A percentile compares a stretch with the other conserved stretches of the same genome.
Conservation (phyloP, 2,329 filamentous ascomycete genomes). For the Curvularia verruculosa region DNA sequence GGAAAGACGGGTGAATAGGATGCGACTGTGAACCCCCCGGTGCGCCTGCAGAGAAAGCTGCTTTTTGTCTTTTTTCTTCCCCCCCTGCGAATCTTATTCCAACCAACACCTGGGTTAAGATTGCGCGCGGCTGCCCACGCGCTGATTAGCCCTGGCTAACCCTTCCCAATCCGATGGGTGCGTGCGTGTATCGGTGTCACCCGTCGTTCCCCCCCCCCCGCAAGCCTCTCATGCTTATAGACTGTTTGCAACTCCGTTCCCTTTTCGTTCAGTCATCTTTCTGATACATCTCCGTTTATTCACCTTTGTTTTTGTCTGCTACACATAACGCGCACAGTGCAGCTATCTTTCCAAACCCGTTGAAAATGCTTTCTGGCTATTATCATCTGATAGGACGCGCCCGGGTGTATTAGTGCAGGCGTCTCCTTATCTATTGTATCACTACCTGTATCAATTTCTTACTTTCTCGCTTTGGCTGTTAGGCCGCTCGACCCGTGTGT, state of each 20-base stretch:
- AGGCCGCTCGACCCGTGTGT: constrained; percentile 8
- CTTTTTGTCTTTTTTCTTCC: constrained; percentile 10
- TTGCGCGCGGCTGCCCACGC: constrained; percentile 12
- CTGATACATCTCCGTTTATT: constrained; percentile 13
- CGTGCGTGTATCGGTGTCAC: constrained; percentile 17
- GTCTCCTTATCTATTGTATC: constrained; percentile 21
- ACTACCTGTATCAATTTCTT: constrained; percentile 22
- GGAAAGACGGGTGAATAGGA: constrained; percentile 25
- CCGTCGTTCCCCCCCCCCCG: constrained; percentile 13
- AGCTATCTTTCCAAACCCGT: constrained; percentile 9
- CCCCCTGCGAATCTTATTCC: constrained; percentile 24
- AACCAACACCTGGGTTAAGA: constrained; percentile 15
- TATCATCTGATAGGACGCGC: constrained; percentile 17
- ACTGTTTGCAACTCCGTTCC: constrained; percentile 20
- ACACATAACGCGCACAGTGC: constrained; percentile 23
- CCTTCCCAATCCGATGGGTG: constrained; percentile 13
- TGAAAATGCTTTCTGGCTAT: constrained; percentile 20
- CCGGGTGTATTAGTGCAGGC: constrained; percentile 12
- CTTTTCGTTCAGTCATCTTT: constrained; percentile 21
- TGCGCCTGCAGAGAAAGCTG: constrained; percentile 4
- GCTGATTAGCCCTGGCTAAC: not conserved
- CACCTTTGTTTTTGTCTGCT: constrained; percentile 11
- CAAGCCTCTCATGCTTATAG: constrained; percentile 25
- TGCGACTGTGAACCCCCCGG: constrained; percentile 12
- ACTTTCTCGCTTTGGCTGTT: constrained; percentile 17